Conservation (phyloP, 495 filamentous ascomycete genomes). For the Lophiotrema nucula region DNA sequence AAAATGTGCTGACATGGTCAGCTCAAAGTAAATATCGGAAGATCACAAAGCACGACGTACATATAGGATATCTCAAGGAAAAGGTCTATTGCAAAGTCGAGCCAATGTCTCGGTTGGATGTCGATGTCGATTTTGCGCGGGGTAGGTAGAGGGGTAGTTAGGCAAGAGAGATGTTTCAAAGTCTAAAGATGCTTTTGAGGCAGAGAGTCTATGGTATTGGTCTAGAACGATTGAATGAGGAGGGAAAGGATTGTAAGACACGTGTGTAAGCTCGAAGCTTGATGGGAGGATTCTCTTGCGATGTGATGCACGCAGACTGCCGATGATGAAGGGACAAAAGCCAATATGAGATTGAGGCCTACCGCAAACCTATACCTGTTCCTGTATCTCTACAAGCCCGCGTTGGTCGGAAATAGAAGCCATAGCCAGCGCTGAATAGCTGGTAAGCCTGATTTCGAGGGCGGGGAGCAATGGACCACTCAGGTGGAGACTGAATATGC, state of each 20-base stretch:
- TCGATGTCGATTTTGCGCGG: not conserved
- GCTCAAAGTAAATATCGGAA: not conserved
- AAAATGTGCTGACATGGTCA: not conserved
- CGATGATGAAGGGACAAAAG: too few species aligned
- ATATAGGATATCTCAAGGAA: slow-evolving; percentile 3
- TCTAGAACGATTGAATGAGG: not conserved
- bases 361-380: slow-evolving; percentile 3
- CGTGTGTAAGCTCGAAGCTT: slow-evolving; percentile 1
- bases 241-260: not conserved
- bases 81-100: not conserved
- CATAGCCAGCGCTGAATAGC: not conserved
- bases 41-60: too few species aligned
- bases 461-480: slow-evolving; percentile 5
- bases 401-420: slow-evolving; percentile 3
- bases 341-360: not conserved
- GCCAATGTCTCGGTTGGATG: not conserved
- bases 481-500: not conserved
- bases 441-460: not conserved
- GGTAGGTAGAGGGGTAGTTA: too few species aligned
- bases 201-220: slow-evolving; percentile 4
- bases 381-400: slow-evolving; percentile 3
- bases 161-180: not conserved
- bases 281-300: not conserved
- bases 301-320: too few species aligned
- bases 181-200: not conserved